Percentiles rank a stretch among this genome's conserved stretches.
Conservation (phyloP, 108 stramenopile species). For the Nannochloropsis gaditana region DNA sequence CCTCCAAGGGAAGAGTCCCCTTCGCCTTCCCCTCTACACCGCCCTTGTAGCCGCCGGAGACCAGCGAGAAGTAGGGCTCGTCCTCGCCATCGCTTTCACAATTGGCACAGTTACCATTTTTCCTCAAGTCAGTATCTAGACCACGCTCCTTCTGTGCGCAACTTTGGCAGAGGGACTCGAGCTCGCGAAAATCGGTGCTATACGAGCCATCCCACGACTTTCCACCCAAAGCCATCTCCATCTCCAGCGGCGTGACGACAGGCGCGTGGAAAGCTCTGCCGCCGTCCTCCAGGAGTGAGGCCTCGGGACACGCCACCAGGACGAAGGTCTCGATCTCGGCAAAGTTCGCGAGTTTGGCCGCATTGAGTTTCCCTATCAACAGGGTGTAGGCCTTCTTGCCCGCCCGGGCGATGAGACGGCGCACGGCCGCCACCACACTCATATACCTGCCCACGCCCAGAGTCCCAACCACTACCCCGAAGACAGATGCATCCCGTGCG, state of each 20-base stretch:
- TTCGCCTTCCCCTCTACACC: not conserved
- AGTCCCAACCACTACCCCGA: slow-evolving; percentile 84
- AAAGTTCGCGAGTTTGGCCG: slow-evolving; percentile 87
- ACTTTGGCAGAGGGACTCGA: not conserved
- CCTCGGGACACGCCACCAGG: slow-evolving; percentile 79
- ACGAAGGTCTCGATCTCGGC: slow-evolving; percentile 89
- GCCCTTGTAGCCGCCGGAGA: slow-evolving; percentile 34
- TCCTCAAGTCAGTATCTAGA: not conserved
- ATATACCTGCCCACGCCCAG: slow-evolving; percentile 67
- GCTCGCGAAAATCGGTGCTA: slow-evolving; percentile 66
- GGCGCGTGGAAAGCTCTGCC: slow-evolving; percentile 53
- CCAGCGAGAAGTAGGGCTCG: slow-evolving; percentile 41
- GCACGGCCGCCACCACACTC: slow-evolving; percentile 60
- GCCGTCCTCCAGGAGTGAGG: slow-evolving; percentile 65
- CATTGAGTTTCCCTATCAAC: slow-evolving; percentile 84
- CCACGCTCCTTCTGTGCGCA: not conserved
- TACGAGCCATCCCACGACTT: slow-evolving; percentile 75
- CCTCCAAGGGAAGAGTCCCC: slow-evolving; percentile 8
- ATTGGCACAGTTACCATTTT: not conserved
- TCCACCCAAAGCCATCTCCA: slow-evolving; percentile 78
- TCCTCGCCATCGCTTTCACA: slow-evolving; percentile 27
- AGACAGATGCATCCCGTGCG: slow-evolving; percentile 67
- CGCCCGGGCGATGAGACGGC: slow-evolving; percentile 60
- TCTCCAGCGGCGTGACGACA: slow-evolving; percentile 71
- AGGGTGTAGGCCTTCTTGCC: slow-evolving; percentile 79